Evolutionary conservation across 352 stramenopile genomes (phyloP).

Genomic region (Phytophthora pluvialis): DNA sequence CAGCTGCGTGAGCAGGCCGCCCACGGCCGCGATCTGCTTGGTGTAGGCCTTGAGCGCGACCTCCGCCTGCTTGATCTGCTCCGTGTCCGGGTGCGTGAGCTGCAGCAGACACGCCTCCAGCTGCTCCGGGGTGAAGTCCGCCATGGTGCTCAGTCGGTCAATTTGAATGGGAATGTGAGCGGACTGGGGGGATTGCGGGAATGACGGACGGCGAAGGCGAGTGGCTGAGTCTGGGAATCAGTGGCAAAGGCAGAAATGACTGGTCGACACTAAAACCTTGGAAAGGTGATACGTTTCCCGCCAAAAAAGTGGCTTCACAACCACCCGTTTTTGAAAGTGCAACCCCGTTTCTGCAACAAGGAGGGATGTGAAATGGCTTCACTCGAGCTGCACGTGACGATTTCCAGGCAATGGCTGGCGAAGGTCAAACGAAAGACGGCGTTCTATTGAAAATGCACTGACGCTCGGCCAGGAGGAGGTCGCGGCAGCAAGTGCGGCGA

Average conservation of each 20-base stretch:
- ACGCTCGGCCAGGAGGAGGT: conserved; percentile 7
- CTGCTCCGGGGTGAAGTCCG: conserved; percentile 84
- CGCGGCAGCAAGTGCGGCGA: conserved; percentile 9
- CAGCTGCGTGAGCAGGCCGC: conserved; percentile 91
- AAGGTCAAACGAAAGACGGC: not conserved
- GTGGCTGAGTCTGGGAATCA: not conserved
- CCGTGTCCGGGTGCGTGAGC: conserved; percentile 94
- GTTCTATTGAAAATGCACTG: conserved; percentile 19
- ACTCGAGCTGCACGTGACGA: conserved; percentile 14
- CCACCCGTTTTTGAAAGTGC: conserved; percentile 16
- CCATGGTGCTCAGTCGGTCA: conserved; percentile 48
- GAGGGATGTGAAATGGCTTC: conserved; percentile 37
- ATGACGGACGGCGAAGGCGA: conserved; percentile 17
- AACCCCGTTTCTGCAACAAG: conserved; percentile 3
- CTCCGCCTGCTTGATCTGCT: conserved; percentile 96
- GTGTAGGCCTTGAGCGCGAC: conserved; percentile 92
- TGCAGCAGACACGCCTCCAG: conserved; percentile 88
- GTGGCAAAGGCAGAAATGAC: conserved; percentile 36
- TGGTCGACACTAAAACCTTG: conserved; percentile 38
- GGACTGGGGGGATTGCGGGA: conserved; percentile 28
- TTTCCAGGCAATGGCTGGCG: not conserved
- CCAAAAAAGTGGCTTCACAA: conserved; percentile 27
- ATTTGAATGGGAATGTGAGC: not conserved
- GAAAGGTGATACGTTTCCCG: conserved; percentile 34
- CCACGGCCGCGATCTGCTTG: conserved; percentile 89